Percentiles rank a stretch among this genome's conserved stretches.
Evolutionary conservation across 441 rosid species (phyloP).

Genomic region (Mallotus japonicus): DNA sequence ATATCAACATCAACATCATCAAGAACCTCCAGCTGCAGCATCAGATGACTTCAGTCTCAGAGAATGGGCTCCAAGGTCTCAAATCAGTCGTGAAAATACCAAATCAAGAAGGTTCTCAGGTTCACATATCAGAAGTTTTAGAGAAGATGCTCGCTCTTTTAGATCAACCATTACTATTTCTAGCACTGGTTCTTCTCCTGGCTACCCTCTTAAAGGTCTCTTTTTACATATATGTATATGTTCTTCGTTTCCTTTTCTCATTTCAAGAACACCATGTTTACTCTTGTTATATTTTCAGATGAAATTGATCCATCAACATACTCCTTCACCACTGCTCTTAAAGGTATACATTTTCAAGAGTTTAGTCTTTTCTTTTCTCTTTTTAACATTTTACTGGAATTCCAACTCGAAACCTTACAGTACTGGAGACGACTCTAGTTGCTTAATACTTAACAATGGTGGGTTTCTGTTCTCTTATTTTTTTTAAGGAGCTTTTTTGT

Average conservation of each 20-base stretch:
- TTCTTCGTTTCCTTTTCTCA: neutral
- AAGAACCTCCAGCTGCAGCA: neutral
- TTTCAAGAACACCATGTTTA: neutral
- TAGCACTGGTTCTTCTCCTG: slow-evolving; percentile 98
- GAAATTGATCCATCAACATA: slow-evolving; percentile 92
- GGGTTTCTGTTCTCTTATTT: neutral
- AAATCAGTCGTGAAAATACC: slow-evolving; percentile 58
- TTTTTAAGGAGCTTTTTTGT: neutral
- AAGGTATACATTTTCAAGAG: slow-evolving; percentile 40
- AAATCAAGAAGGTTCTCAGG: slow-evolving; percentile 86
- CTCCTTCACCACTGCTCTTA: slow-evolving; percentile 79
- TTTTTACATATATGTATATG: neutral
- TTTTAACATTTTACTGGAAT: too few species aligned
- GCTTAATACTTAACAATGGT: neutral
- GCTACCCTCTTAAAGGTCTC: slow-evolving; percentile 60
- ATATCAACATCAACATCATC: neutral
- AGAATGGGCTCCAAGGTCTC: slow-evolving; percentile 69
- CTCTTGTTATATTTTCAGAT: slow-evolving; percentile 40
- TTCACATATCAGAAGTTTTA: slow-evolving; percentile 64
- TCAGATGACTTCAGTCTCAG: slow-evolving; percentile 45
- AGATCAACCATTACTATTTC: slow-evolving; percentile 69
- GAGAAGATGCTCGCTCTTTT: slow-evolving; percentile 72
- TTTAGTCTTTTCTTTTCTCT: neutral
- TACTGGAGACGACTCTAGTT: neutral
- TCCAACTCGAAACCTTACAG: too few species aligned